Evolutionary conservation across 305 asterid genomes (phyloP).

Genomic region (Euphrasia arctica): DNA sequence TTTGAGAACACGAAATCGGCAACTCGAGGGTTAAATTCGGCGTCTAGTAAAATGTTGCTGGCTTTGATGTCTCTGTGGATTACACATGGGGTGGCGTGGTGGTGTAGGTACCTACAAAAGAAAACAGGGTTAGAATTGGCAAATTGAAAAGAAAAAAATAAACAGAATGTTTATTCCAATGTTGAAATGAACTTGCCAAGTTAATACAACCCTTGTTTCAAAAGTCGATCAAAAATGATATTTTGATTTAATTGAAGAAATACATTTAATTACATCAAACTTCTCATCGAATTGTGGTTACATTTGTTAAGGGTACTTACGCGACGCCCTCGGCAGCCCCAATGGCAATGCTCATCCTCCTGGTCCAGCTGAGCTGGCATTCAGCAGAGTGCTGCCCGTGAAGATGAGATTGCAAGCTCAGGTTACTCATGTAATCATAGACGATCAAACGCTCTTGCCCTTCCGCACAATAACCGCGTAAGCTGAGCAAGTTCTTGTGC

Average conservation of each 20-base stretch:
- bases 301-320: slow-evolving; percentile 34
- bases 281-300: neutral
- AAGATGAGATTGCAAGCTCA: slow-evolving; percentile 59
- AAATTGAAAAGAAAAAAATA: neutral
- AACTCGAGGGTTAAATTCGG: slow-evolving; percentile 52
- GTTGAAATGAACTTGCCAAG: too few species aligned
- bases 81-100: slow-evolving; percentile 53
- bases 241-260: too few species aligned
- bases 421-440: slow-evolving; percentile 54
- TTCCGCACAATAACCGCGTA: slow-evolving; percentile 64
- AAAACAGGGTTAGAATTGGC: neutral
- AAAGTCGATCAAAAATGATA: too few species aligned
- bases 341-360: slow-evolving; percentile 54
- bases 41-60: slow-evolving; percentile 55
- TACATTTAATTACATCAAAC: too few species aligned
- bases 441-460: slow-evolving; percentile 66
- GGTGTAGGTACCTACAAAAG: slow-evolving; percentile 48
- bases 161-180: too few species aligned
- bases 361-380: slow-evolving; percentile 55
- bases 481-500: slow-evolving; percentile 52
- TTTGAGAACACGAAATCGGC: slow-evolving; percentile 63
- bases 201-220: too few species aligned
- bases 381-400: slow-evolving; percentile 64
- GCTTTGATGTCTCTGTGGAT: slow-evolving; percentile 66
- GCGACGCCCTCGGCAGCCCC: slow-evolving; percentile 64